A percentile compares a stretch with the other conserved stretches of the same genome.
Conservation (phyloP, 1,284 basidiomycete species). For the Trichosporon faecale region DNA sequence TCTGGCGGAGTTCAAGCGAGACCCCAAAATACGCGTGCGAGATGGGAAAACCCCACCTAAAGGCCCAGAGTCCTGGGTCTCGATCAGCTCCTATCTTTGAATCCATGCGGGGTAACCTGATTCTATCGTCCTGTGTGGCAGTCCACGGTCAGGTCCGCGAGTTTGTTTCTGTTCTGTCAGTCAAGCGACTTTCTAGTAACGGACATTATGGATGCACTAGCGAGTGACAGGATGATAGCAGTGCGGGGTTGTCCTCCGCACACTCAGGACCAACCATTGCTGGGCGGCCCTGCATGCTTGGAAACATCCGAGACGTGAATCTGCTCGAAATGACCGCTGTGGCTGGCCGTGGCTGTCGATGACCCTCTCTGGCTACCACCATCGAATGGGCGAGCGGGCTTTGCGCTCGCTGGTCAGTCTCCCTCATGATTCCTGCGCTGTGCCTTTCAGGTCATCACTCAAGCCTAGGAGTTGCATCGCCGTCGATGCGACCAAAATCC, state of each 20-base stretch:
- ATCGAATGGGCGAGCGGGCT: background rate
- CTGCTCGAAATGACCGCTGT: background rate
- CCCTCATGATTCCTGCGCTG: background rate
- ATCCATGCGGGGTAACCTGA: background rate
- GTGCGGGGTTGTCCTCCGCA: background rate
- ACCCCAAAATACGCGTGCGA: background rate
- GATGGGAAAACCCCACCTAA: background rate
- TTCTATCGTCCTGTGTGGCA: background rate
- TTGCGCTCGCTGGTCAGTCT: background rate
- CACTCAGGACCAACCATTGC: background rate
- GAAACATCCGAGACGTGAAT: background rate
- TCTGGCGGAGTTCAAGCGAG: background rate
- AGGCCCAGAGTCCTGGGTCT: background rate
- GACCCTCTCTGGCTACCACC: background rate
- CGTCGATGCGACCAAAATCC: background rate
- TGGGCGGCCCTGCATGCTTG: background rate
- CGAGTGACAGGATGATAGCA: too few relatives aligned
- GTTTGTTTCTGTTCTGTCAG: too few relatives aligned
- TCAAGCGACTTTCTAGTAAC: background rate
- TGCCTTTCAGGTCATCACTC: background rate
- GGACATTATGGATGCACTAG: too few relatives aligned
- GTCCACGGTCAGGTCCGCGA: too few relatives aligned
- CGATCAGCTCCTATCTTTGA: background rate
- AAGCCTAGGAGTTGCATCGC: background rate
- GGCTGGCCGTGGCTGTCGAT: background rate